Evolutionary conservation across 164 flowering plant species (phyloP).

Genomic region (Brasenia schreberi): DNA sequence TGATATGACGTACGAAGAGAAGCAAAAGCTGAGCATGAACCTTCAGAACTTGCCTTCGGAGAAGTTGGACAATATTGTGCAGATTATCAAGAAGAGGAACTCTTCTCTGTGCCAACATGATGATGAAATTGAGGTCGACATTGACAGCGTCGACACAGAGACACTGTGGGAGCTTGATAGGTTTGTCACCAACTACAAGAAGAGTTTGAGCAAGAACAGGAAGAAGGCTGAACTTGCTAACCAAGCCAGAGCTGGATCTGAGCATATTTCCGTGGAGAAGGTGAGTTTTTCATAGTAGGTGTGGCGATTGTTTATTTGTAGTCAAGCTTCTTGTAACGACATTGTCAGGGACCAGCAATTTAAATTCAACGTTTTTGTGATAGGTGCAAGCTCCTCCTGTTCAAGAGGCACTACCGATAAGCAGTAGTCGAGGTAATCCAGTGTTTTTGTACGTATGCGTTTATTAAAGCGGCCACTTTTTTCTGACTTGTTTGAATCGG

Average conservation of each 20-base stretch:
- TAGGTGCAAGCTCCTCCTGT: background rate
- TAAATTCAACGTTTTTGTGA: background rate
- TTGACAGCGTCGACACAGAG: conserved; percentile 69
- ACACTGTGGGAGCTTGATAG: conserved; percentile 91
- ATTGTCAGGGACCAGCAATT: background rate
- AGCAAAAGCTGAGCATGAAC: conserved; percentile 58
- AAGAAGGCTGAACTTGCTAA: conserved; percentile 40
- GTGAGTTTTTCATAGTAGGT: background rate
- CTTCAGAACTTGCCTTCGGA: conserved; percentile 66
- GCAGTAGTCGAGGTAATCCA: background rate
- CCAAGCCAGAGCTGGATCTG: conserved; percentile 24
- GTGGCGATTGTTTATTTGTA: background rate
- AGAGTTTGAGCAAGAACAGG: conserved; percentile 50
- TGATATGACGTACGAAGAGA: conserved; percentile 81
- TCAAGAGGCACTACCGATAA: background rate
- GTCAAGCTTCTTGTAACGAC: background rate
- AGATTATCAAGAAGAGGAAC: conserved; percentile 72
- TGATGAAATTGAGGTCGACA: conserved; percentile 88
- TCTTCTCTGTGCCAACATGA: conserved; percentile 53
- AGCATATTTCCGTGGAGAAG: conserved; percentile 5
- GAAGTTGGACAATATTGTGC: conserved; percentile 63
- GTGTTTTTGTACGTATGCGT: background rate
- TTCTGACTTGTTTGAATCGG: background rate
- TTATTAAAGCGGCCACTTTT: background rate
- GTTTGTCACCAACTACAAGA: conserved; percentile 53